Percentiles rank a stretch among this genome's conserved stretches.
phyloP scores from a whole-genome alignment of 2,329 filamentous ascomycete species.

The Huntiella moniliformis region DNA sequence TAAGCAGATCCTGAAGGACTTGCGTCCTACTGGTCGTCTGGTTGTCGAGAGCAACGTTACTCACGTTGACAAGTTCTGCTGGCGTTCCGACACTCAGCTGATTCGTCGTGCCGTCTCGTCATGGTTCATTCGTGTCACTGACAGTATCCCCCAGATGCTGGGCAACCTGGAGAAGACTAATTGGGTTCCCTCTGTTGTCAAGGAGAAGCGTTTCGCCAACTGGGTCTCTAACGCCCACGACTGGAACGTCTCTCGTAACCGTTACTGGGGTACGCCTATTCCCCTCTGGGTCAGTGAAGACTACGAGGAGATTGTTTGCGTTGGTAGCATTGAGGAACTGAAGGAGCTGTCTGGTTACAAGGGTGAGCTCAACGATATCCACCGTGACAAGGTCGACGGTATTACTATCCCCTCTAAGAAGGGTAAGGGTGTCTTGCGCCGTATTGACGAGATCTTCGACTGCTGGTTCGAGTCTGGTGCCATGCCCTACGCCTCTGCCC shows the following conservation, averaged over 20 bases:
- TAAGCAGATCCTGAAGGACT: conserved; percentile 16
- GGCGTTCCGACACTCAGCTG: conserved; percentile 16
- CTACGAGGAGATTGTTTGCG: conserved; percentile 15
- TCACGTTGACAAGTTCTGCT: conserved; percentile 16
- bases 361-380: conserved; percentile 14
- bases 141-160: conserved; percentile 15
- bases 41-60: conserved; percentile 14
- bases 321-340: conserved; percentile 15
- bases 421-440: conserved; percentile 15
- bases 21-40: conserved; percentile 14
- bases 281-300: conserved; percentile 17
- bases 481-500: conserved; percentile 16
- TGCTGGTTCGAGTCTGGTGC: conserved; percentile 17
- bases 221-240: conserved; percentile 15
- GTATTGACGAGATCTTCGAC: conserved; percentile 17
- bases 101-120: conserved; percentile 16
- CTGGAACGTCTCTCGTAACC: conserved; percentile 15
- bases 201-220: conserved; percentile 16
- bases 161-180: conserved; percentile 15
- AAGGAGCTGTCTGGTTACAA: conserved; percentile 15
- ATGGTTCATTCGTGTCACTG: conserved; percentile 16
- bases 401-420: conserved; percentile 16
- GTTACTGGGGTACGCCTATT: conserved; percentile 16
- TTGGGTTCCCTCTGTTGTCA: conserved; percentile 15
- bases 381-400: conserved; percentile 16